Percentiles rank a stretch among this genome's conserved stretches.
phyloP scores from a whole-genome alignment of 345 rosid genomes.

The Syzygium aqueum region DNA sequence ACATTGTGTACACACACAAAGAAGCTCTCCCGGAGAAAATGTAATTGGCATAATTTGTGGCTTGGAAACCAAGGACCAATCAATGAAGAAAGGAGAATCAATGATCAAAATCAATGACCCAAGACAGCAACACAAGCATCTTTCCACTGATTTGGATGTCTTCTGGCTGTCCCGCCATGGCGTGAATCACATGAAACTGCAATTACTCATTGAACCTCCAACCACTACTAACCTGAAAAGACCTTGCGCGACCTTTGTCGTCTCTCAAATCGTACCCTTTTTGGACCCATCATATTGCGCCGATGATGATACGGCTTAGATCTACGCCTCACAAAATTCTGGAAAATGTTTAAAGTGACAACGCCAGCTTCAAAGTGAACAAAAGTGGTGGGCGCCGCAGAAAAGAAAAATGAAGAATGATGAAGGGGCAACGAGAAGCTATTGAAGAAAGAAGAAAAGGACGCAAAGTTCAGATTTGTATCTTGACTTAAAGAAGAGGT shows the following conservation, averaged over 20 bases:
- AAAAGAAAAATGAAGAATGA: too few relatives aligned
- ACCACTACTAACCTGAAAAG: not conserved
- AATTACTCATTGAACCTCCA: not conserved
- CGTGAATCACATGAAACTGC: not conserved
- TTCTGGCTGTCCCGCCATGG: not conserved
- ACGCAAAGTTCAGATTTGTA: too few relatives aligned
- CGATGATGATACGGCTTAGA: not conserved
- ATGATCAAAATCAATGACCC: not conserved
- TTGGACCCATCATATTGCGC: not conserved
- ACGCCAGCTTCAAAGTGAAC: too few relatives aligned
- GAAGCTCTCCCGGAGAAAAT: not conserved
- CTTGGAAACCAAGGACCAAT: not conserved
- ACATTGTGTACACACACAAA: not conserved
- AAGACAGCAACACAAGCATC: not conserved
- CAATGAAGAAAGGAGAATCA: not conserved
- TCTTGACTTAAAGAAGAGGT: too few relatives aligned
- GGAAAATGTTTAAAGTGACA: not conserved
- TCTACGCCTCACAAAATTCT: not conserved
- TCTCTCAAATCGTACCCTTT: not conserved
- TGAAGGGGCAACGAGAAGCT: too few relatives aligned
- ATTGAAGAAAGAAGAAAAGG: too few relatives aligned
- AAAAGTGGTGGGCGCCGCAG: too few relatives aligned
- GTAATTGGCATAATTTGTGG: not conserved
- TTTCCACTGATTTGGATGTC: not conserved
- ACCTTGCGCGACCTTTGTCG: not conserved